Base-by-base conservation (phyloP, 2,329 filamentous ascomycete species). In the Curvularia eragrostidis region DNA sequence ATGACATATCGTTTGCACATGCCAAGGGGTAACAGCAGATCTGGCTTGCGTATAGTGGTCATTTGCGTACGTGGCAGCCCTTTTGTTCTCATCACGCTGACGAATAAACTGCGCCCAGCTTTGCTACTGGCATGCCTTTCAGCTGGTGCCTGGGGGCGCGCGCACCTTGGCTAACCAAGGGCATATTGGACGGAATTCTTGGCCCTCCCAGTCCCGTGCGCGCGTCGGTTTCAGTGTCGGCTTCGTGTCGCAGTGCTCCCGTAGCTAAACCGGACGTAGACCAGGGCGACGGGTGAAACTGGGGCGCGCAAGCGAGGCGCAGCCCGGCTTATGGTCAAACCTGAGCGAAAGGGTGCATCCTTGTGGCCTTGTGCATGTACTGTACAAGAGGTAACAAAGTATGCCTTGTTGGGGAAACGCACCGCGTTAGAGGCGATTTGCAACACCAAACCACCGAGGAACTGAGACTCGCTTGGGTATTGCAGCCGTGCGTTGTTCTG, bases 231-330 rank as follows among this genome's bases (percentile, higher is more conserved):
- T 46, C 41, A 43, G 48, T 36, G 23, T 44, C 26, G 41, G 32
- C 42, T 51, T 21, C 23, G 23, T 43, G 30, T 52, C 18, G 48
- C 42, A 19, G 24, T 47, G 34, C 30, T 43, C n/a, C 43, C 34
- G 24, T 26, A 18, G 54, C 42, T 18, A 34, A 41, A 19, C 24
- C 26, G 34, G n/a, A 12, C 13, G 28, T 24, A n/a, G 19, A 42
- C 41, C 8, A 9, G 23, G 19, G 24, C 23, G 9, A 10, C 15
- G 24, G 38, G 12, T 54, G 50, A 54, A 48, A 54, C 54, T 54
- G 54, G 48, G 50, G 54, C 54, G 54, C 34, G 15, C 43, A 34
- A 43, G 30, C 34, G 44, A 53, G 54, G 54, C 54, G 54, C 49
- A 56, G 54, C 32, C n/a, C 19, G 15, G 23, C n/a, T 9, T 3